A percentile compares a stretch with the other conserved stretches of the same genome.
Conservation (phyloP, 495 filamentous ascomycete genomes). For the Daldinia grandis region DNA sequence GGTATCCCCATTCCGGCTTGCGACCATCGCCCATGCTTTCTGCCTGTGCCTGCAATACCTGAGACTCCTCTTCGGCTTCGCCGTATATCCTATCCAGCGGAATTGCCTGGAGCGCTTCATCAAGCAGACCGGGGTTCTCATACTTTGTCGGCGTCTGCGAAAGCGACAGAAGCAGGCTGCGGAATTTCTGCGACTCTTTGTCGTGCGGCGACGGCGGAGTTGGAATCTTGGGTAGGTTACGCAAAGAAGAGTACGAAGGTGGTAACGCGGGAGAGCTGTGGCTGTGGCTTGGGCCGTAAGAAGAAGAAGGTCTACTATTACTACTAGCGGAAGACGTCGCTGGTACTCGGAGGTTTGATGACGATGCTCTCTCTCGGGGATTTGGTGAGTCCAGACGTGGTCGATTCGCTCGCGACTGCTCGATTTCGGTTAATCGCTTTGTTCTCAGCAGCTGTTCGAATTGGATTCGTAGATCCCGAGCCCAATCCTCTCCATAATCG, state of each 20-base stretch:
- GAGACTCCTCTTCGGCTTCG: conserved; percentile 91
- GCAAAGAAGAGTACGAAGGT: conserved; percentile 71
- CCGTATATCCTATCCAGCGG: conserved; percentile 92
- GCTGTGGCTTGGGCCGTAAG: conserved; percentile 41
- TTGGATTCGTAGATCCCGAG: conserved; percentile 60
- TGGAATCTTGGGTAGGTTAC: conserved; percentile 82
- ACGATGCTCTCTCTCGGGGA: conserved; percentile 54
- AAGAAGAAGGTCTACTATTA: conserved; percentile 52
- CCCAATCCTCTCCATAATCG: conserved; percentile 62
- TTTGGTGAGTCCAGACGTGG: conserved; percentile 32
- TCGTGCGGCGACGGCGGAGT: conserved; percentile 74
- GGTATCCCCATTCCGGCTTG: conserved; percentile 95
- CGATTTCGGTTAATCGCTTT: conserved; percentile 79
- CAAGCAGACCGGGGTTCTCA: conserved; percentile 94
- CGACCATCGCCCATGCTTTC: conserved; percentile 78
- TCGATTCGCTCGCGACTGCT: conserved; percentile 61
- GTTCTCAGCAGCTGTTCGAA: conserved; percentile 82
- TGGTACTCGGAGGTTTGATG: conserved; percentile 51
- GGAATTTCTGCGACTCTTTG: conserved; percentile 78
- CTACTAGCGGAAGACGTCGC: conserved; percentile 45
- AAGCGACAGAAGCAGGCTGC: conserved; percentile 80
- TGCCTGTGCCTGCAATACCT: conserved; percentile 85
- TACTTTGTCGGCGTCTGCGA: conserved; percentile 89
- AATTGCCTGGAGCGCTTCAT: conserved; percentile 87
- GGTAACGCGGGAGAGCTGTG: conserved; percentile 50